Evolutionary conservation across 179 eudicot species (phyloP), one percentile per base, ranked within the genome.

Genomic region (Heliamphora pulchella): DNA sequence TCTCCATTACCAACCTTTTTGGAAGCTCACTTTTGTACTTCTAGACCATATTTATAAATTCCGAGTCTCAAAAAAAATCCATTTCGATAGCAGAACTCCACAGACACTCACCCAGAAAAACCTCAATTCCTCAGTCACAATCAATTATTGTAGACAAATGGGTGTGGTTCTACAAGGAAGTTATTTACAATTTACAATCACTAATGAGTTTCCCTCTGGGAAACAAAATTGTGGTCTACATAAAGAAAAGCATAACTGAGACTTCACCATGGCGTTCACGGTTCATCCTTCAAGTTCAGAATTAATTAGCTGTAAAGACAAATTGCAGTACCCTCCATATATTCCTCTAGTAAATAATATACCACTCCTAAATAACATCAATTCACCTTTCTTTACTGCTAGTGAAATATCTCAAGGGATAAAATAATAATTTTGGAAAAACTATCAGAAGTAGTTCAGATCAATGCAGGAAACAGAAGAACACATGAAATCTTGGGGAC

Each of bases 401-500:
- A 62, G 50, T 63, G 70, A 75, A 64, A 77, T 9, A n/a, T 22
- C 18, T 47, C 54, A 7, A 74, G 55, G 64, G 41, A 41, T 7
- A 10, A 9, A 18, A 20, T 4, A 48, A 47, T 11, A 50, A 50
- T 20, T 48, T 65, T 41, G 17, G 57, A 13, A 76, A 51, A 63
- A 77, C 71, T 62, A 47, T 10, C 41, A 61, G 58, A 76, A 62
- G 57, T 44, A 76, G 58, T 48, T 4, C 4, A 5, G 17, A 72
- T 51, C 75, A 72, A 72, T n/a, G 54, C 59, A 18, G 15, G 7
- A 74, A 54, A 74, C 77, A 74, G 63, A 22, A 31, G 31, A 31
- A 31, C 31, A 17, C 13, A 47, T 77, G n/a, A 50, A 65, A 48
- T 66, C 41, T 51, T 53, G 54, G 50, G 50, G 9, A 51, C n/a